A percentile compares a stretch with the other conserved stretches of the same genome.
These are phyloP conservation scores for Prototheca cutis DNA, from an alignment of 163 green algal genomes.

Conservation along the genomic window DNA sequence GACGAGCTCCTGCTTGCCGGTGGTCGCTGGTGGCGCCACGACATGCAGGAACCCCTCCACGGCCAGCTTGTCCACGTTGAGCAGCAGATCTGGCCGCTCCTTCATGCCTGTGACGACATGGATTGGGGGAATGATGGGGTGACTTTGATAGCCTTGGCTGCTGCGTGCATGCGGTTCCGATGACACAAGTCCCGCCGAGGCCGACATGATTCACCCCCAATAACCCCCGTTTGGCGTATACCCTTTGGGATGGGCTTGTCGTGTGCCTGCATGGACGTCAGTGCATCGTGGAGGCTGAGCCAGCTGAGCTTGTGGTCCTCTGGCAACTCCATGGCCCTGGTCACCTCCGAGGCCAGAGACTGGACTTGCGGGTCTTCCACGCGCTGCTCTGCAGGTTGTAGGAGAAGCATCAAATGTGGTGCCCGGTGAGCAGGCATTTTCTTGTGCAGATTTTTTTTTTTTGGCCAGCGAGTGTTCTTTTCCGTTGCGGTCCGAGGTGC, in stretches of 20 bases:
- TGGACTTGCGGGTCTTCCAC: background rate
- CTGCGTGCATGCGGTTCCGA: too few relatives aligned
- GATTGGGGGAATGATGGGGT: background rate
- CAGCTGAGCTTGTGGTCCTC: slow-evolving; percentile 23
- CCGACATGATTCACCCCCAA: too few relatives aligned
- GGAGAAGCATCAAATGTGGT: too few relatives aligned
- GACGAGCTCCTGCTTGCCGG: slow-evolving; percentile 25
- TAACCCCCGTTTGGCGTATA: too few relatives aligned
- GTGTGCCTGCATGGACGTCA: slow-evolving; percentile 46
- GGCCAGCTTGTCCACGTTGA: slow-evolving; percentile 23
- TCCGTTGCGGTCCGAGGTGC: too few relatives aligned
- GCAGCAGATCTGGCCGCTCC: slow-evolving; percentile 9
- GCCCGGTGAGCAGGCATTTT: too few relatives aligned
- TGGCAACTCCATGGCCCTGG: slow-evolving; percentile 19
- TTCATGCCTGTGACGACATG: background rate
- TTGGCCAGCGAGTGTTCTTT: too few relatives aligned
- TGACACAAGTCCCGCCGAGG: too few relatives aligned
- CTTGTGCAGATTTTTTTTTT: too few relatives aligned
- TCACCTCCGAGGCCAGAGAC: slow-evolving; percentile 21
- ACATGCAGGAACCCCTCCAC: slow-evolving; percentile 22
- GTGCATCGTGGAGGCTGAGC: slow-evolving; percentile 39
- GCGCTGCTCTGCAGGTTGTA: background rate
- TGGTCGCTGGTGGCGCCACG: slow-evolving; percentile 18
- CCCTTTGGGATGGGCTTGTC: slow-evolving; percentile 28
- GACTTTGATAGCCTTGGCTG: too few relatives aligned